Evolutionary conservation across 768 basidiomycete species (phyloP), one percentile per base, ranked within the genome.

Genomic region (Mycena indigotica): DNA sequence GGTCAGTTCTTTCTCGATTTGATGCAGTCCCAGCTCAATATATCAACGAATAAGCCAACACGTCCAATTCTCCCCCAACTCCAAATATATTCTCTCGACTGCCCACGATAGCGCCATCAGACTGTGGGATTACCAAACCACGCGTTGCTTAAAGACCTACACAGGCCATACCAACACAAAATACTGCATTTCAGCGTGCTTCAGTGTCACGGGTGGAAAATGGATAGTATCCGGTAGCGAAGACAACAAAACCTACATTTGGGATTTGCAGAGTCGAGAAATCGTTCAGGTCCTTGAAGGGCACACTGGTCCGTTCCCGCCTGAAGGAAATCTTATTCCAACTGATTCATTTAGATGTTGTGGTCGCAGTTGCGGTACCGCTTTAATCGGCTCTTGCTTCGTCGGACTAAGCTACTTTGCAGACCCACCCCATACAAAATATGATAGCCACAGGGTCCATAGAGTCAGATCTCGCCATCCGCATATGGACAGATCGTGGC

Each of bases 161-260:
- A 78, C 77, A 4, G 93, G 94, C 1, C 94, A 96, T 69, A 74
- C 75, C 16, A 96, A 95, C 72, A 75, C 85, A 24, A 89, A 89
- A 69, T 96, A 87, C 66, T 95, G 91, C 65, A 88, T 93, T 66
- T 85, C 86, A 23, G 84, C 91, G 2, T 89, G 88, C 70, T 92
- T 93, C 75, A 88, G 86, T 62, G 89, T 90, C 13, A 93, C 90
- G 1, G 89, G 87, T 26, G 89, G 89, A 3, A 91, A 87, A 64
- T 96, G 91, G 91, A 91, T 98, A 62, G 84, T 97, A 1, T 85
- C 91, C 0, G 96, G 96, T 0, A 90, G 87, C 66, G 96, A 98
- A 71, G 95, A 96, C 71, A 80, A 89, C 67, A 95, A 91, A 68
- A 83, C 89, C 23, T 90, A 93, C 58, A 81, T 97, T 8, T 96